phyloP scores from a whole-genome alignment of 2,329 filamentous ascomycete species.

The Aspergillus japonicus region DNA sequence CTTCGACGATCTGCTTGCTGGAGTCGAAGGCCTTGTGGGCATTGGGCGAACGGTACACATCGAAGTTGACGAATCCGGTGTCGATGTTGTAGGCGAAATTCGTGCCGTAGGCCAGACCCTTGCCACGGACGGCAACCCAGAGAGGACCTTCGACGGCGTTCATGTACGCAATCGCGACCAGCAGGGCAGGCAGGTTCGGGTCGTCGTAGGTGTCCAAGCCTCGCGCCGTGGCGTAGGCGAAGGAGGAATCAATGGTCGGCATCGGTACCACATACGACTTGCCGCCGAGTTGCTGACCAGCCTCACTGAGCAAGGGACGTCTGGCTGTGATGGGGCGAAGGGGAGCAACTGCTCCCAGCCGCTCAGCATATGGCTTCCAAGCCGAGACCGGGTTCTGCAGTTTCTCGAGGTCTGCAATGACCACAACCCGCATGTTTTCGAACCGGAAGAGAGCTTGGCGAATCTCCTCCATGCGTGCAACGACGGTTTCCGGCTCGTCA shows the following conservation, averaged over 20 bases:
- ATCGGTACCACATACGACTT: conserved; percentile 82
- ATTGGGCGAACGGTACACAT: conserved; percentile 87
- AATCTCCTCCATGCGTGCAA: conserved; percentile 74
- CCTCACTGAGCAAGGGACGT: conserved; percentile 68
- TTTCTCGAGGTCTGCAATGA: conserved; percentile 76
- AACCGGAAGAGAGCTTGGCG: conserved; percentile 75
- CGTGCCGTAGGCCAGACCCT: conserved; percentile 87
- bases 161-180: conserved; percentile 87
- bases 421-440: conserved; percentile 80
- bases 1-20: conserved; percentile 70
- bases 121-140: conserved; percentile 90
- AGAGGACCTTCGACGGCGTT: conserved; percentile 91
- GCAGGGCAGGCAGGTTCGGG: conserved; percentile 74
- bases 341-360: conserved; percentile 52
- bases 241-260: conserved; percentile 89
- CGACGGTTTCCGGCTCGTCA: conserved; percentile 70
- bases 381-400: conserved; percentile 72
- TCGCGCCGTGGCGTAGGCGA: conserved; percentile 70
- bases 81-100: conserved; percentile 76
- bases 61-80: conserved; percentile 76
- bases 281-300: conserved; percentile 72
- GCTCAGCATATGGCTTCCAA: conserved; percentile 66
- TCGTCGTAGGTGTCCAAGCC: conserved; percentile 75
- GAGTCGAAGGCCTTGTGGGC: conserved; percentile 81
- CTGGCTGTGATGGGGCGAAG: conserved; percentile 71